These are phyloP conservation scores for Scheffersomyces stipitis DNA, from an alignment of 805 yeast species.

Conservation along the genomic window DNA sequence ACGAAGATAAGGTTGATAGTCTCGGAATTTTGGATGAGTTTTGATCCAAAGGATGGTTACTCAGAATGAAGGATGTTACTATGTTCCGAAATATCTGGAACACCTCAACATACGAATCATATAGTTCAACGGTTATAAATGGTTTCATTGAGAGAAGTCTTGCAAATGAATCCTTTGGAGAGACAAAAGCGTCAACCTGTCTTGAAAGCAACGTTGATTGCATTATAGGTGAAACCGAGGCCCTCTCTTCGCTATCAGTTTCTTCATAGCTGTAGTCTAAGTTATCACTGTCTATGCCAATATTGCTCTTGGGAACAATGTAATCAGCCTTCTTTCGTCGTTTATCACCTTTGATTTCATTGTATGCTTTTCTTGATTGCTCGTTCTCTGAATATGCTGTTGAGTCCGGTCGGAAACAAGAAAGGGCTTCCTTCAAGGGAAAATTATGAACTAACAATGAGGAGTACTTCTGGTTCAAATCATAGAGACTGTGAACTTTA, in stretches of 20 bases:
- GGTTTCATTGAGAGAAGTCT: slow-evolving; percentile 26
- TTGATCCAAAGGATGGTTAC: background rate
- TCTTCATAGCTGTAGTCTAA: slow-evolving; percentile 1
- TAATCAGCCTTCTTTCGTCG: no score
- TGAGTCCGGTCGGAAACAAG: no score
- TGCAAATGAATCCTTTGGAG: slow-evolving; percentile 18
- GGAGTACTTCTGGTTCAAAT: slow-evolving; percentile 27
- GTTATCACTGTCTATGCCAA: slow-evolving; percentile 1
- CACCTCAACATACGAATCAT: slow-evolving; percentile 28
- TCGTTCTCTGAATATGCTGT: no score
- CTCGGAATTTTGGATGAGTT: slow-evolving; percentile 7
- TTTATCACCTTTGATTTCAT: no score
- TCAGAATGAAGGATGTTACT: slow-evolving; percentile 14
- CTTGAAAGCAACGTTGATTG: slow-evolving; percentile 2
- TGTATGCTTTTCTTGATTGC: no score
- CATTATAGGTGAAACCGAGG: background rate
- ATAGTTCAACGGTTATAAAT: slow-evolving; percentile 26
- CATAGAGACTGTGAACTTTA: slow-evolving; percentile 35
- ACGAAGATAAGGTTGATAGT: slow-evolving; percentile 24
- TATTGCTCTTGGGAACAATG: no score
- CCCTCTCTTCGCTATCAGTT: background rate
- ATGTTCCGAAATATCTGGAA: slow-evolving; percentile 29
- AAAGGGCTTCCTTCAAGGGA: no score
- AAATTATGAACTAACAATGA: slow-evolving; percentile 12
- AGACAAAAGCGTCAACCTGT: no score